phyloP scores from a whole-genome alignment of 768 basidiomycete genomes.

The Leucocoprinus leucothites region DNA sequence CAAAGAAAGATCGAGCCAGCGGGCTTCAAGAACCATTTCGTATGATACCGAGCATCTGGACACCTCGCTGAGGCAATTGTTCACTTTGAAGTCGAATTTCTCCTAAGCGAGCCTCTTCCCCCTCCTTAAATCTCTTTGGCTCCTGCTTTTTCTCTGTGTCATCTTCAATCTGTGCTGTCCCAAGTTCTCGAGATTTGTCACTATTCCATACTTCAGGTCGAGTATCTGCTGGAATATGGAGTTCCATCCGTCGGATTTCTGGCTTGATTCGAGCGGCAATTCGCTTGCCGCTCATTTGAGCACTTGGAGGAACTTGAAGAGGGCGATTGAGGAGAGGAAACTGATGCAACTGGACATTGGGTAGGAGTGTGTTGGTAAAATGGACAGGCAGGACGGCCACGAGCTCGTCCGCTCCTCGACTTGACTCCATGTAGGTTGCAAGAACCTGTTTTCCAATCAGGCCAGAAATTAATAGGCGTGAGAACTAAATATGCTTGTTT shows the following conservation, averaged over 20 bases:
- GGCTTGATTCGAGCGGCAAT: slow-evolving; percentile 75
- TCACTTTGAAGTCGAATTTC: slow-evolving; percentile 77
- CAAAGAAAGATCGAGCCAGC: not conserved
- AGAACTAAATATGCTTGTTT: not conserved
- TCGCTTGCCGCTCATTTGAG: slow-evolving; percentile 66
- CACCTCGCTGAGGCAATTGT: slow-evolving; percentile 58
- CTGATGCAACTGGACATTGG: slow-evolving; percentile 76
- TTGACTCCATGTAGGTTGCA: slow-evolving; percentile 21
- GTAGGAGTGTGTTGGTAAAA: slow-evolving; percentile 56
- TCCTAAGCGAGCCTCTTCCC: slow-evolving; percentile 56
- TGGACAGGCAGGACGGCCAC: slow-evolving; percentile 70
- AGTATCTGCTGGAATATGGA: slow-evolving; percentile 80
- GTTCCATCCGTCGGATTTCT: slow-evolving; percentile 57
- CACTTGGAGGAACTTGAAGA: slow-evolving; percentile 75
- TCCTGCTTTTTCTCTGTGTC: slow-evolving; percentile 79
- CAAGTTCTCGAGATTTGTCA: slow-evolving; percentile 67
- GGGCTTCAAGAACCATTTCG: slow-evolving; percentile 49
- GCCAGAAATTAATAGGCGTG: not conserved
- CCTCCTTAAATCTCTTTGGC: slow-evolving; percentile 39
- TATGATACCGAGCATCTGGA: slow-evolving; percentile 75
- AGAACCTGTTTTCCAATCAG: not conserved
- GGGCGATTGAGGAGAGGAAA: slow-evolving; percentile 75
- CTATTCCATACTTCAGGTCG: slow-evolving; percentile 78
- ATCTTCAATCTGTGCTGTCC: slow-evolving; percentile 64
- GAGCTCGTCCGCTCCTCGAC: slow-evolving; percentile 52